phyloP scores from a whole-genome alignment of 2,329 filamentous ascomycete genomes.

The Microdochium nivale region DNA sequence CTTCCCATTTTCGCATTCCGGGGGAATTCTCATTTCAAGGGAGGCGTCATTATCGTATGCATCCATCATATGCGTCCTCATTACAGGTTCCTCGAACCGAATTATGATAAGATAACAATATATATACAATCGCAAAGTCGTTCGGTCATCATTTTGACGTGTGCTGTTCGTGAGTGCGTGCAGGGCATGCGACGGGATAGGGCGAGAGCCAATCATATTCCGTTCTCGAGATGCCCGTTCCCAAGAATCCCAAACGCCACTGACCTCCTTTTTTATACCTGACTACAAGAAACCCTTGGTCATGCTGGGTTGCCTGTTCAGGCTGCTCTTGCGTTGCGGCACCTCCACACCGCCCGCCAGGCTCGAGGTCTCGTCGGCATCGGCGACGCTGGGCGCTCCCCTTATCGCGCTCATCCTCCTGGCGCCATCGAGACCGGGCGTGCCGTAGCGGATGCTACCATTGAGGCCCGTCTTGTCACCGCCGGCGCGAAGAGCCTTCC shows the following conservation, averaged over 20 bases:
- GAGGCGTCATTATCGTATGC: too few species aligned
- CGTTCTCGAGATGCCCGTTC: conserved; percentile 1
- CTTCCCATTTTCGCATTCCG: too few species aligned
- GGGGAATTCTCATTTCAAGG: too few species aligned
- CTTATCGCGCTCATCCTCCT: conserved; percentile 36
- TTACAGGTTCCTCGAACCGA: too few species aligned
- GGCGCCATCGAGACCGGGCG: conserved; percentile 13
- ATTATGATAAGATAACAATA: too few species aligned
- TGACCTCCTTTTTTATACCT: neutral
- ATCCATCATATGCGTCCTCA: too few species aligned
- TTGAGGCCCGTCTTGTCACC: conserved; percentile 45
- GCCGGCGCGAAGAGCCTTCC: conserved; percentile 71
- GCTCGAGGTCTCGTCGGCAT: conserved; percentile 25
- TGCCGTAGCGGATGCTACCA: conserved; percentile 16
- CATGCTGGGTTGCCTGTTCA: conserved; percentile 56
- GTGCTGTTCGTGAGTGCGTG: too few species aligned
- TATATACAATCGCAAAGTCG: too few species aligned
- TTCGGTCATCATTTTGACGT: too few species aligned
- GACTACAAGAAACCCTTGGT: conserved; percentile 68
- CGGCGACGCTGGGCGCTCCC: conserved; percentile 36
- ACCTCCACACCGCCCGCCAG: conserved; percentile 36
- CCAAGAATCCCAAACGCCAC: too few species aligned
- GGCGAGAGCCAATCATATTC: neutral
- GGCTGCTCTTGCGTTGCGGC: conserved; percentile 57
- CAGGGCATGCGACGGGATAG: too few species aligned